A percentile compares a stretch with the other conserved stretches of the same genome.
These are phyloP conservation scores for Piloderma croceum DNA, from an alignment of 768 basidiomycete genomes.

Conservation along the genomic window DNA sequence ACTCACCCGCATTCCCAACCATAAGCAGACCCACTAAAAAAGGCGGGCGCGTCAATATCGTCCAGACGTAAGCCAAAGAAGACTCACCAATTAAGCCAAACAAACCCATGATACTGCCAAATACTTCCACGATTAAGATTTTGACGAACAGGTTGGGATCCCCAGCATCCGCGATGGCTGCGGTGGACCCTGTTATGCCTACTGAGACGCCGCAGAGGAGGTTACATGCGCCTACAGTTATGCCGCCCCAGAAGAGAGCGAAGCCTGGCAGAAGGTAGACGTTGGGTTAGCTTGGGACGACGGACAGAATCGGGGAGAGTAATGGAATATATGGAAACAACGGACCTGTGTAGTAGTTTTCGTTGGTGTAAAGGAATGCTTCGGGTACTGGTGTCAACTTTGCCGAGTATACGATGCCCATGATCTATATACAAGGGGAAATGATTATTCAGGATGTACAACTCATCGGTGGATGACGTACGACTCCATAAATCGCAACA, in stretches of 20 bases:
- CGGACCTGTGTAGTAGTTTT: conserved; percentile 90
- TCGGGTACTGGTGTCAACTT: conserved; percentile 64
- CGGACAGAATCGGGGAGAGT: not conserved
- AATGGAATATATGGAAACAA: not conserved
- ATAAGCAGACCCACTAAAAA: conserved; percentile 73
- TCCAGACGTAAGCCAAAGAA: conserved; percentile 1
- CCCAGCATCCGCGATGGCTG: conserved; percentile 91
- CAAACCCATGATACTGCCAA: conserved; percentile 84
- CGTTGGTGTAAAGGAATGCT: conserved; percentile 66
- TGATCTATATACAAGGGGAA: conserved; percentile 54
- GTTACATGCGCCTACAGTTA: conserved; percentile 92
- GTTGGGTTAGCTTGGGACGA: not conserved
- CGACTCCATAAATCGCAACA: conserved; percentile 96
- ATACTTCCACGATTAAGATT: conserved; percentile 93
- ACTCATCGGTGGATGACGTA: conserved; percentile 34
- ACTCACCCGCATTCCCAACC: conserved; percentile 60
- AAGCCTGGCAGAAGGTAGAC: conserved; percentile 48
- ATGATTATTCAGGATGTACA: not conserved
- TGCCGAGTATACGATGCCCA: conserved; percentile 92
- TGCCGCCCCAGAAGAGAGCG: conserved; percentile 94
- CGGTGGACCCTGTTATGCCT: conserved; percentile 92
- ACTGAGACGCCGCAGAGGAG: conserved; percentile 92
- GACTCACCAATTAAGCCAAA: conserved; percentile 88
- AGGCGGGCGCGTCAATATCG: conserved; percentile 2
- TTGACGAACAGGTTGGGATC: conserved; percentile 95